Base-by-base conservation (phyloP, 179 eudicot genomes). In the Corrigiola litoralis region DNA sequence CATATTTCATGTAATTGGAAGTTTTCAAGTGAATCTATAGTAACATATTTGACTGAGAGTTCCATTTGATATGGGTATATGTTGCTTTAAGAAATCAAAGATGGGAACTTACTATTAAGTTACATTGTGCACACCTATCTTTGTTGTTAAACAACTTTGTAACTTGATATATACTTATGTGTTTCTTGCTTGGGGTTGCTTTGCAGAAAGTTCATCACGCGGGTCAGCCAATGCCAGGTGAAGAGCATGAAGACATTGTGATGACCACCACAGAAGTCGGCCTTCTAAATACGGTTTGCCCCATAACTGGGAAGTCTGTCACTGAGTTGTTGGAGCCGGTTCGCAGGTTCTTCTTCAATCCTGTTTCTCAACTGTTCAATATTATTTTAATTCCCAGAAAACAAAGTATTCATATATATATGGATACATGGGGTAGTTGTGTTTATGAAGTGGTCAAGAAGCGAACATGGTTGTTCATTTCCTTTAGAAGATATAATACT, bases 221-320 rank as follows among this genome's bases (percentile, higher is more conserved):
- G 7, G 98, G 98, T 50, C 87, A 90, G 80, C 90, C 87, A 25
- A 84, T 92, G 97, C 97, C 98, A 14, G 97, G 97, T 48, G 98
- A 92, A 60, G 98, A 92, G 76, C 81, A 90, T 72, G 98, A 87
- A 71, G 98, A 90, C 67, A 75, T 92, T 34, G 82, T 92, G 71
- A 82, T 92, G 89, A 90, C 94, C 34, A 82, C 88, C 71, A 87
- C 95, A 48, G 84, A 89, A 70, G 63, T 70, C 59, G 82, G 66
- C 63, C 67, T 87, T 73, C 44, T 80, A 66, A 92, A 92, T 62
- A 36, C 46, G 14, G 81, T 27, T 14, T 92, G 98, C 72, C 98
- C 98, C 46, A 59, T 92, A 61, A 82, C 81, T 60, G 96, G 96
- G 63, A 92, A 87, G 77, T 70, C 88, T 58, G 55, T 92, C 51